These are phyloP conservation scores for Penicillium oxalicum DNA, from an alignment of 2,329 filamentous ascomycete genomes.

Conservation along the genomic window DNA sequence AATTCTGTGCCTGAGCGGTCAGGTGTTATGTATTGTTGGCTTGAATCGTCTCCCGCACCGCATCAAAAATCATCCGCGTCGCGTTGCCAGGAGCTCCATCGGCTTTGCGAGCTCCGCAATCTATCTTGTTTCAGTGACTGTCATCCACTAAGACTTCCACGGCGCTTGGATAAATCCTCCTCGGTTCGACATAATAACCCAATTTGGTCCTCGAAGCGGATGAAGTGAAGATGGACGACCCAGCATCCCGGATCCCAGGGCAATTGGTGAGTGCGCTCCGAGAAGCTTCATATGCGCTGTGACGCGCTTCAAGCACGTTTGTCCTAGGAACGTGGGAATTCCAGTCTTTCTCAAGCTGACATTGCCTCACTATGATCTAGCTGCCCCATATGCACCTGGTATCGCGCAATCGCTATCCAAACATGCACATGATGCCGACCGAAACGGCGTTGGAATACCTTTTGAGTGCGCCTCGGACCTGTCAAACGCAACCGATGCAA, in stretches of 20 bases:
- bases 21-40: conserved; percentile 21
- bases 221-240: conserved; percentile 40
- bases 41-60: conserved; percentile 10
- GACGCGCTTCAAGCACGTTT: conserved; percentile 3
- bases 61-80: conserved; percentile 35
- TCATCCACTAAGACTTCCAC: conserved; percentile 5
- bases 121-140: conserved; percentile 6
- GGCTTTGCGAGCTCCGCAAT: conserved; percentile 10
- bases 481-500: conserved; percentile 77
- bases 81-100: conserved; percentile 26
- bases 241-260: conserved; percentile 41
- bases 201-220: conserved; percentile 11
- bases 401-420: conserved; percentile 74
- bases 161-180: neutral
- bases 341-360: conserved; percentile 9
- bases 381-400: conserved; percentile 85
- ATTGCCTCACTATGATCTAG: conserved; percentile 40
- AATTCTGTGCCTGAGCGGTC: neutral
- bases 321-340: conserved; percentile 1
- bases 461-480: conserved; percentile 73
- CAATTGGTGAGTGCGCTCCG: conserved; percentile 36
- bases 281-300: neutral
- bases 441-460: conserved; percentile 79
- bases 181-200: conserved; percentile 11
- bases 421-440: conserved; percentile 63